Conservation (phyloP, 371 early-diverging fungal species). For the Mucor circinelloides region DNA sequence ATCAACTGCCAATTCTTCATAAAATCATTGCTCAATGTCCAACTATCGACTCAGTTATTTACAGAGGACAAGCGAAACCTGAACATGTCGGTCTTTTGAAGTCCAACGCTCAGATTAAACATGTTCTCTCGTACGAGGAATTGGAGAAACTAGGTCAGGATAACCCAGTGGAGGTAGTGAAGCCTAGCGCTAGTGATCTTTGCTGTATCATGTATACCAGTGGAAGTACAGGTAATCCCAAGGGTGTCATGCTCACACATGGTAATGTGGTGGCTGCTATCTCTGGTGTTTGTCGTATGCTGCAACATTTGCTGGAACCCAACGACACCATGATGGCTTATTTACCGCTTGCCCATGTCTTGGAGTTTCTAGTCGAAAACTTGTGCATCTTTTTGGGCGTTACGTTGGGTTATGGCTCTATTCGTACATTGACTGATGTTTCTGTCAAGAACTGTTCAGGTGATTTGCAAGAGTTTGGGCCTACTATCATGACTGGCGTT, state of each 20-base stretch:
- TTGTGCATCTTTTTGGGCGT: constrained; percentile 76
- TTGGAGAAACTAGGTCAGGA: constrained; percentile 63
- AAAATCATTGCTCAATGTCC: constrained; percentile 55
- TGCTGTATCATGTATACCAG: constrained; percentile 88
- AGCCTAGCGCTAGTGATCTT: constrained; percentile 64
- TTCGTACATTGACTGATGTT: constrained; percentile 87
- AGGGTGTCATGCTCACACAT: constrained; percentile 71
- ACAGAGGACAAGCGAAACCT: constrained; percentile 62
- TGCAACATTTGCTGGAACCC: constrained; percentile 77
- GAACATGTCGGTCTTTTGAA: constrained; percentile 12
- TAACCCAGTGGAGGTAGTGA: constrained; percentile 54
- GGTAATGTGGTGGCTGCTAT: constrained; percentile 74
- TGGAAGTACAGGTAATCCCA: constrained; percentile 83
- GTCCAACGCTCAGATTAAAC: constrained; percentile 22
- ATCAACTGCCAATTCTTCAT: constrained; percentile 60
- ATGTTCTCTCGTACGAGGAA: constrained; percentile 54
- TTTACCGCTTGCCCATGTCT: constrained; percentile 94
- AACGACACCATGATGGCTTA: constrained; percentile 84
- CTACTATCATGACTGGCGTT: constrained; percentile 94
- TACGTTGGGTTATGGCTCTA: constrained; percentile 87
- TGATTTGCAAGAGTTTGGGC: constrained; percentile 91
- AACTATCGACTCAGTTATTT: constrained; percentile 69
- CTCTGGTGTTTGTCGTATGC: constrained; percentile 78
- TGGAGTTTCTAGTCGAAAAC: constrained; percentile 85
- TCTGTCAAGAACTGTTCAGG: constrained; percentile 92